A percentile compares a stretch with the other conserved stretches of the same genome.
phyloP scores from a whole-genome alignment of 768 basidiomycete genomes.

The Termitomyces heimii region DNA sequence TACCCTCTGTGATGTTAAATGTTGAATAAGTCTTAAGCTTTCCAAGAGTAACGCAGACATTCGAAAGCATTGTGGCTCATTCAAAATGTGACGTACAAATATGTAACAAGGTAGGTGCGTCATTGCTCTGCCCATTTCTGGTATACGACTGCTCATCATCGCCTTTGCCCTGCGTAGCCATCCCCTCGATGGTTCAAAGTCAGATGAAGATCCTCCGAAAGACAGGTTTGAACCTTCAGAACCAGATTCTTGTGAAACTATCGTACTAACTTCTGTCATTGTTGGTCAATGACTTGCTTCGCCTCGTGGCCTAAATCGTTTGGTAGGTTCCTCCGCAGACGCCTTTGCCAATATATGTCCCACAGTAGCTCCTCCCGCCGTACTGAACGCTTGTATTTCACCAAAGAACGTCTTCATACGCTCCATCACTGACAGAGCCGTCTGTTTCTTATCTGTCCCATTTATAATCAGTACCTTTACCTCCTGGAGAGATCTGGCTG shows the following conservation, averaged over 20 bases:
- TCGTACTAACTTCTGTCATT: background rate
- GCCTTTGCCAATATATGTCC: background rate
- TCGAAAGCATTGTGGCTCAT: too few relatives aligned
- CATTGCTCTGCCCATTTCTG: too few relatives aligned
- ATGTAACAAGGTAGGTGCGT: too few relatives aligned
- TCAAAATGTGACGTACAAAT: too few relatives aligned
- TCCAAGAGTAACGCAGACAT: too few relatives aligned
- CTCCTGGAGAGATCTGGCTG: conserved; percentile 29
- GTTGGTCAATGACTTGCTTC: too few relatives aligned
- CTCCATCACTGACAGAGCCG: background rate
- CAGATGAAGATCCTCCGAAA: background rate
- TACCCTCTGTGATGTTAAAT: too few relatives aligned
- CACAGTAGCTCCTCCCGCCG: background rate
- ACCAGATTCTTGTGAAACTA: background rate
- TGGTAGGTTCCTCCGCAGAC: background rate
- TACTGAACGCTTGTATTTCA: background rate
- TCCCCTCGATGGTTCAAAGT: background rate
- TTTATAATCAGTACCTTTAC: conserved; percentile 11
- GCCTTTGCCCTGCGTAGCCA: background rate
- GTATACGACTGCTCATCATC: background rate
- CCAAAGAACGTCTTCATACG: too few relatives aligned
- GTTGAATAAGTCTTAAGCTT: too few relatives aligned
- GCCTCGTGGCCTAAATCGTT: background rate
- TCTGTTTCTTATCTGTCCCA: background rate
- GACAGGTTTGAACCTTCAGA: background rate